Percentiles rank a stretch among this genome's conserved stretches.
Evolutionary conservation across 1,139 yeast genomes (phyloP).

Genomic region (Magnusiomyces clavatus): DNA sequence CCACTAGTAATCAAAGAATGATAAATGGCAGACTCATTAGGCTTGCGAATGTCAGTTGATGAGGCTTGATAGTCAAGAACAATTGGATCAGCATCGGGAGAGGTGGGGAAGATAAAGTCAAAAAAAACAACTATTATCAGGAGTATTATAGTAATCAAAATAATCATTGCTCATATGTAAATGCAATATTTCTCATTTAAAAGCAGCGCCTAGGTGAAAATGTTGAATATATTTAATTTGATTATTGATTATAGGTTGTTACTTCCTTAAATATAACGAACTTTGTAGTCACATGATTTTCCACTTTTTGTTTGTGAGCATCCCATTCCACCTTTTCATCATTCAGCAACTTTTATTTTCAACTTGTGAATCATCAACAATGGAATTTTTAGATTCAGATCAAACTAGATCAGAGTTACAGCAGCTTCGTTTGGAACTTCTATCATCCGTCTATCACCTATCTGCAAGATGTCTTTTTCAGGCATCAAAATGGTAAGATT

Average conservation of each 20-base stretch:
- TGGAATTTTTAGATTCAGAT: slow-evolving; percentile 7
- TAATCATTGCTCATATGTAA: too few species aligned
- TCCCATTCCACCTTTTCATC: neutral
- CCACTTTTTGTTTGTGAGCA: neutral
- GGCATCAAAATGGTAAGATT: slow-evolving; percentile 63
- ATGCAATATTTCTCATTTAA: too few species aligned
- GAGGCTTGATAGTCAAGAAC: slow-evolving; percentile 50
- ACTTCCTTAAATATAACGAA: too few species aligned
- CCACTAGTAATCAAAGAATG: slow-evolving; percentile 47
- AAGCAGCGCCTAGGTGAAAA: too few species aligned
- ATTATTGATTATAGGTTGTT: too few species aligned
- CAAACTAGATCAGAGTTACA: slow-evolving; percentile 6
- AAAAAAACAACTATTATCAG: slow-evolving; percentile 18
- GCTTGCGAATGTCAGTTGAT: slow-evolving; percentile 44
- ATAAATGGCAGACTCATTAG: slow-evolving; percentile 54
- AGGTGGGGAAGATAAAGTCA: slow-evolving; percentile 24
- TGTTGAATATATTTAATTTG: too few species aligned
- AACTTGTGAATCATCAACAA: neutral
- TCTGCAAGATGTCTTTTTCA: slow-evolving; percentile 50
- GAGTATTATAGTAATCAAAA: neutral
- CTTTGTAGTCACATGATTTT: neutral
- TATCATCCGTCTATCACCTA: slow-evolving; percentile 36
- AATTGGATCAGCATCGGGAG: slow-evolving; percentile 45
- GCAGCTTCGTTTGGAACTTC: slow-evolving; percentile 30
- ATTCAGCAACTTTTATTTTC: neutral